Percentiles rank a stretch among this genome's conserved stretches.
phyloP scores from a whole-genome alignment of 345 rosid species.

The Acer negundo region DNA sequence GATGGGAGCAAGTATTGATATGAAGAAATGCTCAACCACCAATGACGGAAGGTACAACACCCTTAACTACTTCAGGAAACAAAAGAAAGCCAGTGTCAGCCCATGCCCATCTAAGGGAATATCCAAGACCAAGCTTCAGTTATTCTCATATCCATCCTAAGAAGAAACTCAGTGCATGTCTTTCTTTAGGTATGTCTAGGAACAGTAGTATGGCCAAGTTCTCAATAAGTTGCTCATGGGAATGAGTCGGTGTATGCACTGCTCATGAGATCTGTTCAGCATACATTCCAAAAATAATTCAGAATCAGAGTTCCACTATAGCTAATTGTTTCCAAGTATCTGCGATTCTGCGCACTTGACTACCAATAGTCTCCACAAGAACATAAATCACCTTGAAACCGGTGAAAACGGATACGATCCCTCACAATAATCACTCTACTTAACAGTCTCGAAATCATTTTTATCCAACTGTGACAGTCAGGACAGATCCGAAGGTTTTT shows the following conservation, averaged over 20 bases:
- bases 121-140: not conserved
- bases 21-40: not conserved
- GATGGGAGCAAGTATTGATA: not conserved
- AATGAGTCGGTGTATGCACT: not conserved
- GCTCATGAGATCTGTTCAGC: not conserved
- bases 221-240: not conserved
- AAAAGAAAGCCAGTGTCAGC: not conserved
- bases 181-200: not conserved
- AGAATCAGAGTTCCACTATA: not conserved
- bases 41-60: not conserved
- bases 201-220: not conserved
- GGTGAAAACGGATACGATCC: slow-evolving; percentile 83
- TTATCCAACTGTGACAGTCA: slow-evolving; percentile 85
- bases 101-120: not conserved
- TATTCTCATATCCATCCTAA: not conserved
- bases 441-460: slow-evolving; percentile 57
- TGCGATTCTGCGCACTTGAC: slow-evolving; percentile 2
- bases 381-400: slow-evolving; percentile 74
- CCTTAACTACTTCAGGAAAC: slow-evolving; percentile 6
- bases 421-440: slow-evolving; percentile 65
- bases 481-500: slow-evolving; percentile 78
- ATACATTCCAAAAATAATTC: not conserved
- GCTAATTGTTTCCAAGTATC: slow-evolving; percentile 3
- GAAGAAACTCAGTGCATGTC: not conserved
- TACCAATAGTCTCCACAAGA: slow-evolving; percentile 80